A percentile compares a stretch with the other conserved stretches of the same genome.
phyloP scores from a whole-genome alignment of 2,329 filamentous ascomycete genomes.

The Claviceps lovelessii region DNA sequence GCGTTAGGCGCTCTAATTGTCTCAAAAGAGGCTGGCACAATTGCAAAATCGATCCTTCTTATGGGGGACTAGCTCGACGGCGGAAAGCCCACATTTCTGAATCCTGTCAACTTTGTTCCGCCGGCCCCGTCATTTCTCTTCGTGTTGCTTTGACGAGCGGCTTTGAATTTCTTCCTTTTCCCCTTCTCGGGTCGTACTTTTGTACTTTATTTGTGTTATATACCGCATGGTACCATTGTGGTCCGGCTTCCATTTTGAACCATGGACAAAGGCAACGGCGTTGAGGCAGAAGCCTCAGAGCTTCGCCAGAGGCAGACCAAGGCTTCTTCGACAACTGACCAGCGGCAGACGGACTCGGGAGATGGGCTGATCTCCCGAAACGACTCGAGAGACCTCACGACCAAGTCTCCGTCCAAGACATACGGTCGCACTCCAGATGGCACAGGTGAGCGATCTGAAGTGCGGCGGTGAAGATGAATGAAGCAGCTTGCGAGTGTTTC shows the following conservation, averaged over 20 bases:
- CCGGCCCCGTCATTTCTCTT: background rate
- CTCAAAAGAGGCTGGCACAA: background rate
- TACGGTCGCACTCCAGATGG: slow-evolving; percentile 86
- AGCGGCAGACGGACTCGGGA: background rate
- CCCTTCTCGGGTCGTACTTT: background rate
- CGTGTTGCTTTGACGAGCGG: background rate
- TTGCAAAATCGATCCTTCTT: background rate
- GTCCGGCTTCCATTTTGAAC: background rate
- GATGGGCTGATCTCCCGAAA: background rate
- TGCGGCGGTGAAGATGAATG: background rate
- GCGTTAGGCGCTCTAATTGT: background rate
- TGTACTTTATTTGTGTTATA: background rate
- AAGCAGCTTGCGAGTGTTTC: background rate
- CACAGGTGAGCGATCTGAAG: slow-evolving; percentile 49
- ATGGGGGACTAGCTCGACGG: background rate
- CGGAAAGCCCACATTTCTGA: background rate
- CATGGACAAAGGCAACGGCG: background rate
- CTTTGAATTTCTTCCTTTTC: background rate
- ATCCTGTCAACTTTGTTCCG: background rate
- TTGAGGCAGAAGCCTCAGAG: slow-evolving; percentile 2
- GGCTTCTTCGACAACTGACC: background rate
- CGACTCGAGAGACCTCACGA: slow-evolving; percentile 3
- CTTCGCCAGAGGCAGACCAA: slow-evolving; percentile 3
- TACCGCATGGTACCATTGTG: background rate
- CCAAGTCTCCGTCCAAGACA: slow-evolving; percentile 40